Conservation (phyloP, 768 basidiomycete genomes). For the Serendipita sp. region DNA sequence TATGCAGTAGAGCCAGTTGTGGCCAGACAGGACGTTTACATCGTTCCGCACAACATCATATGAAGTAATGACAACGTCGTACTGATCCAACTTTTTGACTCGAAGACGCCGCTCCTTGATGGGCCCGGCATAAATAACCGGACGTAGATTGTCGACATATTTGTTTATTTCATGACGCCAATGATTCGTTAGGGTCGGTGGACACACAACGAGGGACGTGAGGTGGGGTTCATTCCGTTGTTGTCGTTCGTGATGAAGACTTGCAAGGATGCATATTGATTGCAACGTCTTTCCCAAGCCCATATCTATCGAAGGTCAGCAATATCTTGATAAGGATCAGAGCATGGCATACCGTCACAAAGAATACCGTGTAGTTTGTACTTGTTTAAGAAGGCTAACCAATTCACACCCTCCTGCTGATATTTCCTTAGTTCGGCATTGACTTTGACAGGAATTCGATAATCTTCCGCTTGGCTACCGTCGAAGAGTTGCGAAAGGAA, state of each 20-base stretch:
- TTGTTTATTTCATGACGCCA: conserved; percentile 98
- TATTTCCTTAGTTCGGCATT: conserved; percentile 93
- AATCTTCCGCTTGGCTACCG: conserved; percentile 86
- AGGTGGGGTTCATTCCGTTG: conserved; percentile 57
- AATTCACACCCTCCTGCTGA: conserved; percentile 96
- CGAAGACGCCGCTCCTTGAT: conserved; percentile 63
- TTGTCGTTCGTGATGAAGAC: conserved; percentile 80
- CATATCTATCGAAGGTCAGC: conserved; percentile 53
- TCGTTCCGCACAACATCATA: conserved; percentile 98
- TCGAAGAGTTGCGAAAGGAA: conserved; percentile 90
- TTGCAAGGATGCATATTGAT: conserved; percentile 89
- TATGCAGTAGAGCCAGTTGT: conserved; percentile 89
- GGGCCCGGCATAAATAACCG: conserved; percentile 79
- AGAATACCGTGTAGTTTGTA: conserved; percentile 96
- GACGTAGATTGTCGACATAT: conserved; percentile 69
- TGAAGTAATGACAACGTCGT: conserved; percentile 91
- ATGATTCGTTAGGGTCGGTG: conserved; percentile 93
- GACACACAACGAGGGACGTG: conserved; percentile 89
- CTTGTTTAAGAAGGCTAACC: conserved; percentile 95
- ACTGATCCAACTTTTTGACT: conserved; percentile 42
- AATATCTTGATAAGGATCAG: not conserved
- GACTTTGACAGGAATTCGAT: conserved; percentile 69
- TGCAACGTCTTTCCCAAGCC: conserved; percentile 96
- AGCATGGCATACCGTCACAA: conserved; percentile 62
- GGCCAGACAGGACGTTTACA: conserved; percentile 49